Evolutionary conservation across 1,284 basidiomycete genomes (phyloP), one percentile per base, ranked within the genome.

Genomic region (Ustilago loliicola): DNA sequence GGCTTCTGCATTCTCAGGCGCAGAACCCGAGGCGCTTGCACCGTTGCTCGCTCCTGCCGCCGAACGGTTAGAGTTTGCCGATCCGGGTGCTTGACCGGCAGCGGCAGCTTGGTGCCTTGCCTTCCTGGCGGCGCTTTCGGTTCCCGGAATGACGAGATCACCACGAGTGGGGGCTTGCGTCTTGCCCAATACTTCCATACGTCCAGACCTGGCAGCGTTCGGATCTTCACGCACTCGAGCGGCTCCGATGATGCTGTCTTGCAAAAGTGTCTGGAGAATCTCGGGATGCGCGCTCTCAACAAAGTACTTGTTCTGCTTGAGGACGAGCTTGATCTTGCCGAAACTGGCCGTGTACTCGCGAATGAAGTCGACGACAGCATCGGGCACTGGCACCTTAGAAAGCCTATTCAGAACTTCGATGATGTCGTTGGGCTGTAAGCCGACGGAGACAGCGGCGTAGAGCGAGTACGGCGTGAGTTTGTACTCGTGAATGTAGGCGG

Each of bases 401-500:
- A 86, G 77, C 25, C 85, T 81, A 58, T 88, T 88, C 47, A 88
- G 80, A 19, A 95, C 97, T 89, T 96, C 95, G 87, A 99, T 98
- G 83, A 99, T 99, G 87, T 99, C 96, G 84, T 96, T 93, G 3
- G 97, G 99, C 86, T 98, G 94, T 40, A 99, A 89, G 25, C 97
- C 97, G 67, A 99, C 97, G 17, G 96, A 98, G 72, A 99, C 96
- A 63, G 97, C 97, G 61, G 97, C 97, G 87, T 99, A 98, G 30
- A 99, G 90, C 27, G 96, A 98, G 87, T 98, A 97, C 53, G 96
- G 93, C 57, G 96, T 98, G 83, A 99, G 91, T 88, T 97, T 95
- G 90, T 98, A 99, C 89, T 99, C 97, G 88, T 99, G 97, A 75
- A 99, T 96, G 88, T 97, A 94, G 36, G 94, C 92, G 48, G 97